Evolutionary conservation across 257 asterid species (phyloP), one percentile per base, ranked within the genome.

Genomic region (Nicotiana benthamiana): DNA sequence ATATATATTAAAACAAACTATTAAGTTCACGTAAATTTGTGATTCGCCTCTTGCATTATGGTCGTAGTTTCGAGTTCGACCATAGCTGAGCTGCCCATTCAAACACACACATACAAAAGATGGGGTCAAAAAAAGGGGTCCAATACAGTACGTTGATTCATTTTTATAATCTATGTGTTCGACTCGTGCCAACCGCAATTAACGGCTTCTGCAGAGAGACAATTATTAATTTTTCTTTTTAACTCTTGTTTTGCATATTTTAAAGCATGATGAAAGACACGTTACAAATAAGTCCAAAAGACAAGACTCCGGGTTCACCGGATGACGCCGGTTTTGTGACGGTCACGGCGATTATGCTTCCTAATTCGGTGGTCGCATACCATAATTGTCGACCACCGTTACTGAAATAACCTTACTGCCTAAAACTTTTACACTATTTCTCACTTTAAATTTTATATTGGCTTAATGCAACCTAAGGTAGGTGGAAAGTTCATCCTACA

Each of bases 121-220:
- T 64, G 4, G 17, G 20, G 67, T 61, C 40, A 24, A 5, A 24
- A 34, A 70, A 80, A 56, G 40, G 9, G 87, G 86, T 13, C 85
- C 89, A 85, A 57, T 46, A 17, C 72, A n/a, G n/a, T 36, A n/a
- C n/a, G n/a, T 63, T 63, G 3, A 27, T 56, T n/a, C 8, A 22
- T 12, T 86, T 82, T 89, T 87, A 90, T 79, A 67, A 36, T 67
- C 2, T 10, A 11, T 72, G 12, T n/a, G 52, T 2, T 68, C 1
- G n/a, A 72, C 59, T 72, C 77, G 15, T 43, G 77, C 77, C 89
- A 90, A 90, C 97, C 94, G 97, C 95, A 89, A 90, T 93, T 92
- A 90, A 90, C 95, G 97, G 97, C 90, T 89, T 12, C 10, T 61
- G 76, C 91, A 81, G 82, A 61, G 6, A 67, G 15, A 56, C 60